Conservation (phyloP, 2,329 filamentous ascomycete genomes). For the Leptographium procerum region DNA sequence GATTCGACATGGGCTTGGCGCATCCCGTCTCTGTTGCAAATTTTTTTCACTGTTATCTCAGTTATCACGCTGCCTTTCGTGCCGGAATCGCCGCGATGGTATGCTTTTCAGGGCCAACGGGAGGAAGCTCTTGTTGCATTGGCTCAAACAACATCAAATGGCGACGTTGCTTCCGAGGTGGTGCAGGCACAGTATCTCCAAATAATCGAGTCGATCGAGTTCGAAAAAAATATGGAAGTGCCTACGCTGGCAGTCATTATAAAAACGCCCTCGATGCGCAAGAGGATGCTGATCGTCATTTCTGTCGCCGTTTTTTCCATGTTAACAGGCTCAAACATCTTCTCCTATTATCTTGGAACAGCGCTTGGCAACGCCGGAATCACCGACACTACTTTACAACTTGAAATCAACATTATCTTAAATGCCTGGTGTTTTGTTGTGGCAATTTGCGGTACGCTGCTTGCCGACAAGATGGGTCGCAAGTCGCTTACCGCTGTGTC, state of each 20-base stretch:
- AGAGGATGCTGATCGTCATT: constrained; percentile 1
- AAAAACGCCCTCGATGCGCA: not conserved
- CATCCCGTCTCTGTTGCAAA: constrained; percentile 13
- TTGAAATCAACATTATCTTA: constrained; percentile 7
- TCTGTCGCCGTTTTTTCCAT: constrained; percentile 5
- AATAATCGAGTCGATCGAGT: constrained; percentile 6
- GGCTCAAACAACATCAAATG: constrained; percentile 24
- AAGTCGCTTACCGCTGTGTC: not conserved
- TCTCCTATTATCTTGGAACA: constrained; percentile 9
- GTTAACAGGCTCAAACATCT: constrained; percentile 7
- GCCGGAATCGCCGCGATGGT: constrained; percentile 10
- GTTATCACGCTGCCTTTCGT: constrained; percentile 14
- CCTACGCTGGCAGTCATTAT: not conserved
- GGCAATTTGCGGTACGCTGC: constrained; percentile 11
- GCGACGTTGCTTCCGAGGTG: not conserved
- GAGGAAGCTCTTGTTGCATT: constrained; percentile 23
- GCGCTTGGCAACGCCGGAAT: constrained; percentile 4
- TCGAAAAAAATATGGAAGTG: not conserved
- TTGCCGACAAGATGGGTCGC: constrained; percentile 16
- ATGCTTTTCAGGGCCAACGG: constrained; percentile 7
- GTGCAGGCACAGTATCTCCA: constrained; percentile 5
- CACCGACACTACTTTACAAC: constrained; percentile 6
- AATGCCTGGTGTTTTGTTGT: constrained; percentile 8
- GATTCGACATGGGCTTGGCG: constrained; percentile 12
- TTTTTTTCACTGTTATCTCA: constrained; percentile 14